Conservation (phyloP, 441 rosid genomes). For the Sinapis alba region DNA sequence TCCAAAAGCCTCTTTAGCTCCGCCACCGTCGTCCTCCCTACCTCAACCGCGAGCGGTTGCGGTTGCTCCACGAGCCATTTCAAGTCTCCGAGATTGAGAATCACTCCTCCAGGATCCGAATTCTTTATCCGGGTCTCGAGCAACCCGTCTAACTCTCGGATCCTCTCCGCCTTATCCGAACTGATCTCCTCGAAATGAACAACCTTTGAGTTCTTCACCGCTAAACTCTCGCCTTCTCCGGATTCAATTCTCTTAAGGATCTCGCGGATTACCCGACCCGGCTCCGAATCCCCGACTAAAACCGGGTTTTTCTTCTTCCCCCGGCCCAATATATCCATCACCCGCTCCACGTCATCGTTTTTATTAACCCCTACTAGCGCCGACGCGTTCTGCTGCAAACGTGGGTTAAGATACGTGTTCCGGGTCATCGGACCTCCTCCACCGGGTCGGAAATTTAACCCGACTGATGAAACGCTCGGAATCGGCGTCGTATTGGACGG, state of each 20-base stretch:
- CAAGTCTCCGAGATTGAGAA: conserved; percentile 86
- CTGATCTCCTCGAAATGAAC: conserved; percentile 63
- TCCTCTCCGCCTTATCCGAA: conserved; percentile 49
- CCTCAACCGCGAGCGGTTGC: conserved; percentile 51
- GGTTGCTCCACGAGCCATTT: conserved; percentile 85
- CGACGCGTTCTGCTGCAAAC: conserved; percentile 54
- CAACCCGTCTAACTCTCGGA: conserved; percentile 54
- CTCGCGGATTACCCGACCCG: conserved; percentile 72
- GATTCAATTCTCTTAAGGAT: conserved; percentile 57
- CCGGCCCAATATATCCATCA: conserved; percentile 67
- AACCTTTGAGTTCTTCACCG: conserved; percentile 62
- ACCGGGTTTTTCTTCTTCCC: conserved; percentile 80
- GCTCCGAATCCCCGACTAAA: conserved; percentile 85
- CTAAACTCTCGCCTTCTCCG: conserved; percentile 49
- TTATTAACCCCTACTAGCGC: conserved; percentile 50
- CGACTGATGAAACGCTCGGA: conserved; percentile 47
- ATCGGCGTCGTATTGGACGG: conserved; percentile 29
- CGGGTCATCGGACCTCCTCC: conserved; percentile 36
- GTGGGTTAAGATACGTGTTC: conserved; percentile 71
- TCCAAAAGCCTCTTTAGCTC: conserved; percentile 67
- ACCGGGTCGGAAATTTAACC: conserved; percentile 63
- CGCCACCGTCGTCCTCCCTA: conserved; percentile 53
- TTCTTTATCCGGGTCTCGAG: conserved; percentile 53
- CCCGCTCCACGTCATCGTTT: conserved; percentile 64
- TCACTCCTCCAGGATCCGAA: conserved; percentile 45